Conservation (phyloP, 345 rosid species). For the Syzygium aromaticum region DNA sequence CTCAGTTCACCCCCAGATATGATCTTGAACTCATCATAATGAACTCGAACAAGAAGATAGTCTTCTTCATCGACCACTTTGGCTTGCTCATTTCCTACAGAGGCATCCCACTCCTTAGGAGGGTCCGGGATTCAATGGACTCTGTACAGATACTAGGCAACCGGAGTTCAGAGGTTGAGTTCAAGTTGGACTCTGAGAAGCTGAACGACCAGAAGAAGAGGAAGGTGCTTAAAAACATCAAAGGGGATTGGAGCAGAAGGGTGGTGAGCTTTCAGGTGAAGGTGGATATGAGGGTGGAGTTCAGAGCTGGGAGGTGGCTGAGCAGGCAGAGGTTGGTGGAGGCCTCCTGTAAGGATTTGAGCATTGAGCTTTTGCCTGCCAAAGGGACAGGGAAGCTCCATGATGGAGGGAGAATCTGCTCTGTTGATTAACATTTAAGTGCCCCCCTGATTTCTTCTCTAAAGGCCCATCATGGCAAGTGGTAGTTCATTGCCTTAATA, state of each 20-base stretch:
- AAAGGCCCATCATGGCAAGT: background rate
- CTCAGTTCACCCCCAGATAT: conserved; percentile 2
- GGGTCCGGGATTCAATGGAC: background rate
- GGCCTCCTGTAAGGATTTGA: conserved; percentile 4
- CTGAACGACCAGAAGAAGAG: background rate
- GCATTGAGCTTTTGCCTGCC: background rate
- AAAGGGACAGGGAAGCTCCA: conserved; percentile 2
- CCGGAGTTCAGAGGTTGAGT: background rate
- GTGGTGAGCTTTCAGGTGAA: background rate
- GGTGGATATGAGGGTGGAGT: background rate
- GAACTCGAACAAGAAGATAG: conserved; percentile 14
- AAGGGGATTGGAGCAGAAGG: conserved; percentile 12
- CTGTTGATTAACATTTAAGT: background rate
- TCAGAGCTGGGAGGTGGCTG: background rate
- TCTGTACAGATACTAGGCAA: background rate
- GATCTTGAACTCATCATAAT: background rate
- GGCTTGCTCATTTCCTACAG: background rate
- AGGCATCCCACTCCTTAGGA: background rate
- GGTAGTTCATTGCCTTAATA: background rate
- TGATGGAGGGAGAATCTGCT: background rate
- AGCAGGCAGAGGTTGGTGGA: background rate
- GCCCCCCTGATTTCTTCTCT: background rate
- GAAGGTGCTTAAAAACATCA: background rate
- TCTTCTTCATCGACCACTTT: background rate
- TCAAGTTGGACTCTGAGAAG: background rate